A percentile compares a stretch with the other conserved stretches of the same genome.
phyloP scores from a whole-genome alignment of 805 yeast genomes.

The Kodamaea kaohsiungensis region DNA sequence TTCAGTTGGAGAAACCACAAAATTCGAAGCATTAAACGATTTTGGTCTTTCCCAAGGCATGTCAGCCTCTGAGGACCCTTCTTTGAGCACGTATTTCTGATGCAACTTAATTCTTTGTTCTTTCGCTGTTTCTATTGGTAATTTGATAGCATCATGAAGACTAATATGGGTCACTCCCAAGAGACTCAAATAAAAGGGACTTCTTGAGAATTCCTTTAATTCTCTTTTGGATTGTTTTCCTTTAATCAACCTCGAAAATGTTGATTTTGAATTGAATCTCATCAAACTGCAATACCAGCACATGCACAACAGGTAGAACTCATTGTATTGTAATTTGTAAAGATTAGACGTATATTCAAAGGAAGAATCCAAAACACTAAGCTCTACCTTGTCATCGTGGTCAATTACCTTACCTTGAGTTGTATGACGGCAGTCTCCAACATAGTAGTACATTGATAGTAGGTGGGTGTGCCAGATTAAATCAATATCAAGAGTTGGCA shows the following conservation, averaged over 20 bases:
- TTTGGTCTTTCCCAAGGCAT: neutral
- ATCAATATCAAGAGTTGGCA: constrained; percentile 30
- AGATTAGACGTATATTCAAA: constrained; percentile 18
- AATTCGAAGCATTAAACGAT: neutral
- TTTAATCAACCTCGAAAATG: neutral
- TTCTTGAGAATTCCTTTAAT: constrained; percentile 8
- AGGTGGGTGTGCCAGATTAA: constrained; percentile 32
- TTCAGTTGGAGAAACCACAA: neutral
- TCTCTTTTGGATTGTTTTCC: neutral
- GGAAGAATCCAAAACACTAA: constrained; percentile 14
- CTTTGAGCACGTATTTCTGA: neutral
- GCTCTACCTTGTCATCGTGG: constrained; percentile 28
- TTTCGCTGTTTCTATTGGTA: neutral
- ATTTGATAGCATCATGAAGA: neutral
- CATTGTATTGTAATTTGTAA: constrained; percentile 16
- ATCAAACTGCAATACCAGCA: constrained; percentile 16
- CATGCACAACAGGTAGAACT: constrained; percentile 23
- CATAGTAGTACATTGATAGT: constrained; percentile 17
- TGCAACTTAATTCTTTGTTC: neutral
- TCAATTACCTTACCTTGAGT: constrained; percentile 15
- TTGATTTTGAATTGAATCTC: neutral
- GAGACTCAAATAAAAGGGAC: constrained; percentile 21
- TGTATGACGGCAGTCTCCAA: constrained; percentile 11
- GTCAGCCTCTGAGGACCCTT: neutral
- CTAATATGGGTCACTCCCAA: constrained; percentile 8